Conservation (phyloP, 2,329 filamentous ascomycete genomes). For the Microsporum audouinii region DNA sequence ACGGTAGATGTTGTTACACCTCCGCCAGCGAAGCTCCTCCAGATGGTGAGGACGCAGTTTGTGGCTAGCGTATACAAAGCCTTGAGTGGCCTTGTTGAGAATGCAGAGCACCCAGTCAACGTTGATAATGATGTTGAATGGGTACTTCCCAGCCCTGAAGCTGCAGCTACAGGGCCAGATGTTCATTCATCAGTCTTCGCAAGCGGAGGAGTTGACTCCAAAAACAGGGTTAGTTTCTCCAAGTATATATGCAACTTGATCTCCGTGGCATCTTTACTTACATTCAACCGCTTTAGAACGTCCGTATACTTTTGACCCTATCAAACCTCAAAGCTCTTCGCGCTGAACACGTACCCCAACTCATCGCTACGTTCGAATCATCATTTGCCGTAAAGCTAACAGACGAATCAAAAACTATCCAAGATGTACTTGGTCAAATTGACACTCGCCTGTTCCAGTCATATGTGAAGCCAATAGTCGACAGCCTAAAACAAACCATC, state of each 20-base stretch:
- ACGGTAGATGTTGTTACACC: constrained; percentile 69
- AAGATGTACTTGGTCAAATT: constrained; percentile 81
- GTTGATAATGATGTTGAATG: constrained; percentile 45
- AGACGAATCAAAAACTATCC: constrained; percentile 84
- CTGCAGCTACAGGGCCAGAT: constrained; percentile 22
- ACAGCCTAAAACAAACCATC: constrained; percentile 58
- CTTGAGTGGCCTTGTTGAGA: constrained; percentile 91
- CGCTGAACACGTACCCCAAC: constrained; percentile 66
- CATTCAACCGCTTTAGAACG: constrained; percentile 47
- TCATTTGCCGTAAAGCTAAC: constrained; percentile 89
- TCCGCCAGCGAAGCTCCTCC: constrained; percentile 73
- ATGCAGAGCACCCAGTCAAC: constrained; percentile 67
- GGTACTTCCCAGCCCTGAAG: constrained; percentile 36
- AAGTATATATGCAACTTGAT: constrained; percentile 46
- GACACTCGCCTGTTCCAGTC: constrained; percentile 83
- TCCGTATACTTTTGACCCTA: constrained; percentile 85
- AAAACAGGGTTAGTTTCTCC: constrained; percentile 38
- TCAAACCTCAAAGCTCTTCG: constrained; percentile 82
- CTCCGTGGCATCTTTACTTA: constrained; percentile 2
- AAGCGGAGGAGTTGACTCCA: constrained; percentile 42
- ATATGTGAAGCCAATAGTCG: constrained; percentile 70
- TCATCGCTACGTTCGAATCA: constrained; percentile 89
- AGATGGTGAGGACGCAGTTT: constrained; percentile 85
- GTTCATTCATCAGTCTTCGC: constrained; percentile 32
- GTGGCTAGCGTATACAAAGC: constrained; percentile 90